phyloP scores from a whole-genome alignment of 371 early-diverging fungal genomes.

The Actinomortierella wolfii region DNA sequence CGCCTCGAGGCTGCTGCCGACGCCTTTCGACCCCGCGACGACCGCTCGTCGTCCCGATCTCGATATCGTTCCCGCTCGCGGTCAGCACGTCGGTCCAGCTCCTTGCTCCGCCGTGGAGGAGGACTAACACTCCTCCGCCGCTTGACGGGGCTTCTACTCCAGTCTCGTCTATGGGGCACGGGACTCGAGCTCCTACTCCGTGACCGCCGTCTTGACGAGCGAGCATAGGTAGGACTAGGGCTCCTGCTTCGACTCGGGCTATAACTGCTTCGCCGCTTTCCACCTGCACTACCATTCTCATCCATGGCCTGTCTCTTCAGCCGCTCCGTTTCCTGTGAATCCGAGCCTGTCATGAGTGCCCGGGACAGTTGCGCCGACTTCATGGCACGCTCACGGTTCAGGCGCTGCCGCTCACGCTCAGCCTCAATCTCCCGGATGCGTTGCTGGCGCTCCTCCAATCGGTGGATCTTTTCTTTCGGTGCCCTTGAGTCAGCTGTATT shows the following conservation, averaged over 20 bases:
- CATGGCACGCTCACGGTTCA: conserved; percentile 30
- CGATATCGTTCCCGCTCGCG: conserved; percentile 18
- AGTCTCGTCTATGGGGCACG: neutral
- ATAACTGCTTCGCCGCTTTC: conserved; percentile 10
- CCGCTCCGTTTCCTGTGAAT: conserved; percentile 29
- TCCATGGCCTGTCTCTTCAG: conserved; percentile 24
- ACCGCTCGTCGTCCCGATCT: conserved; percentile 12
- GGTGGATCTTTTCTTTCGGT: conserved; percentile 12
- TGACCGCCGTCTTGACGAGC: neutral
- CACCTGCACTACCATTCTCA: neutral
- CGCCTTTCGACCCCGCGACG: conserved; percentile 7
- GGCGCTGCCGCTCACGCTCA: conserved; percentile 17
- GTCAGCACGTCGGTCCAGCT: conserved; percentile 9
- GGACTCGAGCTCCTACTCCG: too few species aligned
- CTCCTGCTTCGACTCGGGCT: conserved; percentile 31
- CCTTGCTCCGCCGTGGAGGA: conserved; percentile 11
- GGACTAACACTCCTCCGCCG: conserved; percentile 25
- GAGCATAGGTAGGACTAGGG: conserved; percentile 1
- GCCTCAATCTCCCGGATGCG: conserved; percentile 31
- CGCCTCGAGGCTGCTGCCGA: conserved; percentile 9
- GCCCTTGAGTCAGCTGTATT: conserved; percentile 9
- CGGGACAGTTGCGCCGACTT: conserved; percentile 25
- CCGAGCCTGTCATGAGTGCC: conserved; percentile 23
- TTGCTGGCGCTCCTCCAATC: conserved; percentile 22
- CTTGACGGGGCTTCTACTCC: conserved; percentile 19